Base-by-base conservation (phyloP, 768 basidiomycete species). In the Boletus fagicola region DNA sequence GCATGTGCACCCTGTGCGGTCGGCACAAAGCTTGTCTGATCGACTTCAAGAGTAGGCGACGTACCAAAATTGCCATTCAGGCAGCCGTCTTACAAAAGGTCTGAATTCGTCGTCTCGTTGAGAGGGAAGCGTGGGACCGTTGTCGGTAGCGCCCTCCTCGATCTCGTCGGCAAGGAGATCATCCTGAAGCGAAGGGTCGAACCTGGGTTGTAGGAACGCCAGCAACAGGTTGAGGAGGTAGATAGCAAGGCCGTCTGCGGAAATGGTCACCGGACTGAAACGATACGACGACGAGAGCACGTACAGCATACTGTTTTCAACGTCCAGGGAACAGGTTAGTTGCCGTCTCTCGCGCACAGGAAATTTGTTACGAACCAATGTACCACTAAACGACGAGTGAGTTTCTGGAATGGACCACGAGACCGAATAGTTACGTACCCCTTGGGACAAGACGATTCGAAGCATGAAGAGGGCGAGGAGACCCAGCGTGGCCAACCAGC, bases 1-100 rank as follows among this genome's bases (percentile, higher is more conserved):
- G 76, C 54, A n/a, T n/a, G n/a, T n/a, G n/a, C n/a, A n/a, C n/a
- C n/a, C n/a, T n/a, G n/a, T n/a, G n/a, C n/a, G n/a, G n/a, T n/a
- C n/a, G n/a, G n/a, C n/a, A n/a, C n/a, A n/a, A n/a, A n/a, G n/a
- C n/a, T n/a, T n/a, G n/a, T n/a, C n/a, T n/a, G n/a, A n/a, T n/a
- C n/a, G n/a, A n/a, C n/a, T n/a, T n/a, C n/a, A n/a, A n/a, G n/a
- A n/a, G n/a, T n/a, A 12, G 10, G 42, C 2, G n/a, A 30, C 81
- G 63, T 62, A 92, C 93, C 94, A 96, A 73, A 95, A 95, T 70
- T 95, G 90, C 92, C 94, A 96, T 76, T 96, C 94, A 35, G 97
- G 97, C 60, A 99, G 76, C 54, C 97, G 79, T 62, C 97, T 80
- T 56, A 99, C 94, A 72, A 99, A 99, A 6, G 97, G 97, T 58